Conservation (phyloP, 2,329 filamentous ascomycete genomes). For the Claviceps lovelessii region DNA sequence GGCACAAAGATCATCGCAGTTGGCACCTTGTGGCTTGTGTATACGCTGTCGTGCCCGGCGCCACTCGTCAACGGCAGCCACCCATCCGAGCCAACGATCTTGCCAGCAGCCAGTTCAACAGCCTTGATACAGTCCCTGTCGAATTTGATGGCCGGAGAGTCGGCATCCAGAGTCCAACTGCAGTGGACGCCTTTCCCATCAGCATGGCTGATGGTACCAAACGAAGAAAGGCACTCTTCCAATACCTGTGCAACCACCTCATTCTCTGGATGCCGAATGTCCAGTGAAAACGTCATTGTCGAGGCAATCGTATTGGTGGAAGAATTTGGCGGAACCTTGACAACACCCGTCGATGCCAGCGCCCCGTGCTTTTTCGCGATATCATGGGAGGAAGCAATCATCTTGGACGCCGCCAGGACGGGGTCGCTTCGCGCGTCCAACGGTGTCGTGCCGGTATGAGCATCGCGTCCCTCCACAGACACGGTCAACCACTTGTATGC, state of each 20-base stretch:
- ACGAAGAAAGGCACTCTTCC: slow-evolving; percentile 11
- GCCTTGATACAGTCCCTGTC: slow-evolving; percentile 51
- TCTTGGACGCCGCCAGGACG: slow-evolving; percentile 19
- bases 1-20: slow-evolving; percentile 26
- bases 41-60: slow-evolving; percentile 25
- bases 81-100: slow-evolving; percentile 33
- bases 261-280: slow-evolving; percentile 46
- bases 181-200: slow-evolving; percentile 27
- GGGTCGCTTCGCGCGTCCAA: slow-evolving; percentile 20
- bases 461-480: slow-evolving; percentile 15
- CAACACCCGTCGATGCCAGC: slow-evolving; percentile 18
- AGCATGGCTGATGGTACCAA: slow-evolving; percentile 11
- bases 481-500: slow-evolving; percentile 20
- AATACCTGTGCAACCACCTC: slow-evolving; percentile 34
- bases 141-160: slow-evolving; percentile 47
- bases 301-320: slow-evolving; percentile 61
- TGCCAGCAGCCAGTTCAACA: slow-evolving; percentile 42
- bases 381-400: slow-evolving; percentile 17
- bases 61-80: slow-evolving; percentile 22
- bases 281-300: slow-evolving; percentile 49
- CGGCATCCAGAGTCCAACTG: slow-evolving; percentile 46
- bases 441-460: slow-evolving; percentile 19
- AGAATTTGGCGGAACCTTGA: slow-evolving; percentile 36
- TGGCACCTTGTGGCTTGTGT: slow-evolving; percentile 19
- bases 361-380: slow-evolving; percentile 14